Base-by-base conservation (phyloP, 2,329 filamentous ascomycete species). In the Pestalotiopsis sp. region DNA sequence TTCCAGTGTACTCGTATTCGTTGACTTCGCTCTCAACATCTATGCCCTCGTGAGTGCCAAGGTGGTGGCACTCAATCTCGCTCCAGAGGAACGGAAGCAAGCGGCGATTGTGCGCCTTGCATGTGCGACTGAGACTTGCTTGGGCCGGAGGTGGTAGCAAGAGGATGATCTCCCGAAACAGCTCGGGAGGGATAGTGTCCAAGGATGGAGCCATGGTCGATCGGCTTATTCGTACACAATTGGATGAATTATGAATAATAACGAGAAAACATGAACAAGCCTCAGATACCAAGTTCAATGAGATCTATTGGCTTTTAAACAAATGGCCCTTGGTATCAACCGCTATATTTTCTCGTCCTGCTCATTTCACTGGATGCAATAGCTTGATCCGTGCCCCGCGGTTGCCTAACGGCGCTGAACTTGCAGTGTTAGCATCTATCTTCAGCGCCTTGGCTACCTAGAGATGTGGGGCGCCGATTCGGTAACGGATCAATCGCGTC, bases 51-150 rank as follows among this genome's bases (percentile, higher is more conserved):
- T 66, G 67, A 2, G 64, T 66, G 20, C 64, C 58, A n/a, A 59
- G 64, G 11, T 66, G 56, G 30, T 66, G 67, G 6, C 63, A 24
- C 40, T 68, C 67, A 3, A 68, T 38, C 1, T 68, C 64, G 38
- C 39, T 7, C 67, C 67, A 68, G 11, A 68, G 6, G n/a, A 64
- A 26, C 1, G 67, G 67, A 13, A 64, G 66, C n/a, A 68, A 24
- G 20, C 30, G 17, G 10, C 9, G 56, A 48, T 68, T 64, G 30
- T 66, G 35, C 4, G 26, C 6, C 20, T 64, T 62, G 48, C 67
- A 60, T 22, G 67, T 68, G 9, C 67, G 67, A 20, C 40, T 58
- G 6, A 68, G 44, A 52, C 35, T 40, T 4, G 48, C 67, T 55
- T 59, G 67, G 22, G 66, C 64, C 4, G 67, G 67, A 6, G 38